Evolutionary conservation across 2,329 filamentous ascomycete genomes (phyloP), one percentile per base, ranked within the genome.

Genomic region (Colletotrichum filicis): DNA sequence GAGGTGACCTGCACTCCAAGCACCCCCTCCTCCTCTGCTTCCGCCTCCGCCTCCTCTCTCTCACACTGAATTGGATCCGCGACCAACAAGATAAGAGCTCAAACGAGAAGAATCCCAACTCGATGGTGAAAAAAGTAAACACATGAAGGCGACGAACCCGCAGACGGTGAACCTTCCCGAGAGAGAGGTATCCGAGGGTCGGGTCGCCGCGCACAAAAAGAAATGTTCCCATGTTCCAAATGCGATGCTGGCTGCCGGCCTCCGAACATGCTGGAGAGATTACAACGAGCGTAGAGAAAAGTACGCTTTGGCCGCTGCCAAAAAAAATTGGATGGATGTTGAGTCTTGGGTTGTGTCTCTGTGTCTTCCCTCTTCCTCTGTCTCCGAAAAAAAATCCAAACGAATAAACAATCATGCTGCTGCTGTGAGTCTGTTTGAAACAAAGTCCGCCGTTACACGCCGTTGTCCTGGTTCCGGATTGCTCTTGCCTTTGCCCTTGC

Each of bases 221-320:
- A 67, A 67, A 64, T 42, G 37, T 72, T 63, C 60, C 60, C 46
- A 61, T 66, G 56, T 66, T 63, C 57, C 66, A 16, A 64, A 63
- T 78, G 78, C 80, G 75, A 78, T 75, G 71, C 76, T 77, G 78
- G 78, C 79, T 79, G 80, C 77, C 82, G 80, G 84, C 79, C 81
- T 76, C 79, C 79, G 79, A 70, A 49, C 78, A 80, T 77, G 78
- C 80, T 79, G 75, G 77, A 79, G 79, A 79, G 81, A 87, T 86
- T 87, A 87, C 84, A 87, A 89, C 84, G 85, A 87, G 82, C 80
- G 86, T 88, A 87, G 79, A 85, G 82, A 85, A 86, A 77, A 76
- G 79, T 79, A 83, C 80, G 79, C 81, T 74, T 62, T 32, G 70
- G 19, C 66, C 60, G 61, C 66, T 77, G 77, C 79, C 75, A 76